Evolutionary conservation across 331 rosid genomes (phyloP).

Genomic region (Phaseolus coccineus): DNA sequence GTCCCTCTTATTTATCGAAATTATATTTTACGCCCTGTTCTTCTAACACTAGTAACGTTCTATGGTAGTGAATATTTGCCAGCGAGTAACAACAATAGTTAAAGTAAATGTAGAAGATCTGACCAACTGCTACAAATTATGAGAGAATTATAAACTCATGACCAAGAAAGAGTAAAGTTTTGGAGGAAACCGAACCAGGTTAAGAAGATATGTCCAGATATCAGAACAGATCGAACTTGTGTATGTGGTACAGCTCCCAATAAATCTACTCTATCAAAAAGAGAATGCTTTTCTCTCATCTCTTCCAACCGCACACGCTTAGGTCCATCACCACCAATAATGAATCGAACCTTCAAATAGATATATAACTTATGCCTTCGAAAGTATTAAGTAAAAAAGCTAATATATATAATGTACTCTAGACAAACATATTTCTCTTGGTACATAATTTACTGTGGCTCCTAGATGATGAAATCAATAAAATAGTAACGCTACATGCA

Average conservation of each 20-base stretch:
- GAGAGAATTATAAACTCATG: conserved; percentile 5
- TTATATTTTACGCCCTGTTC: not conserved
- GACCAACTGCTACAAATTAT: conserved; percentile 19
- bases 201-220: conserved; percentile 85
- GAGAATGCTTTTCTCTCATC: conserved; percentile 90
- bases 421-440: not conserved
- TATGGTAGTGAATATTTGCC: conserved; percentile 15
- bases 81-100: conserved; percentile 2
- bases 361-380: conserved; percentile 39
- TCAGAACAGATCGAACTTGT: conserved; percentile 74
- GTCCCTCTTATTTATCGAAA: not conserved
- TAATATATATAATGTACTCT: conserved; percentile 11
- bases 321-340: conserved; percentile 92
- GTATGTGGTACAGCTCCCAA: conserved; percentile 90
- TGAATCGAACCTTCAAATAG: conserved; percentile 74
- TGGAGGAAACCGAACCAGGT: conserved; percentile 61
- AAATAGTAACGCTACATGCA: conserved; percentile 10
- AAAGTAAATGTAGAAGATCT: conserved; percentile 12
- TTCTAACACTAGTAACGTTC: not conserved
- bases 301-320: conserved; percentile 88
- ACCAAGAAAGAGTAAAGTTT: not conserved
- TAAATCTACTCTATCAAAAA: conserved; percentile 86
- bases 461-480: conserved; percentile 11
- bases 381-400: conserved; percentile 27
- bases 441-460: conserved; percentile 6